Conservation (phyloP, 2,329 filamentous ascomycete genomes). For the Cordyceps farinosa region DNA sequence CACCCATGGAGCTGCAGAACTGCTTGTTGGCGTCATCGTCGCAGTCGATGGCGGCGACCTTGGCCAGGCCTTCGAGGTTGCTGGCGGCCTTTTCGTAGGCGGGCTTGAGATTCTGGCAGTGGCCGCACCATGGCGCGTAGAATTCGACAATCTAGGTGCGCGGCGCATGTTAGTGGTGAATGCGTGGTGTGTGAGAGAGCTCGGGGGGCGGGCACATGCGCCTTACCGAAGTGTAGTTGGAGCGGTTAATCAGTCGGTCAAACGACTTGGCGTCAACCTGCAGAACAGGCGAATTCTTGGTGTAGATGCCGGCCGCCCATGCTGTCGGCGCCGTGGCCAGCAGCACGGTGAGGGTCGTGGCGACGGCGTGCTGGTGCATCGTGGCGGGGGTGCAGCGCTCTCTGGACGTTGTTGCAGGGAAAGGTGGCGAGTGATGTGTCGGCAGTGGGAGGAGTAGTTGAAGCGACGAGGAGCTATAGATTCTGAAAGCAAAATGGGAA, state of each 20-base stretch:
- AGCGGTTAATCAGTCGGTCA: conserved; percentile 76
- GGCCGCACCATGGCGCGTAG: conserved; percentile 96
- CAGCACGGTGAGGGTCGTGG: conserved; percentile 45
- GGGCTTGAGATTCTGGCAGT: conserved; percentile 93
- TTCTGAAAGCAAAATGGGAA: neutral
- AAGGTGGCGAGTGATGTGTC: neutral
- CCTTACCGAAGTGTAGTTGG: conserved; percentile 85
- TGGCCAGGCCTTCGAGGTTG: conserved; percentile 84
- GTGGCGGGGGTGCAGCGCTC: neutral
- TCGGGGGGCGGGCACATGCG: neutral
- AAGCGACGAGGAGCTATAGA: neutral
- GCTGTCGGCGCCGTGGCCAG: conserved; percentile 63
- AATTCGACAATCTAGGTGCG: conserved; percentile 66
- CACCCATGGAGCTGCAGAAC: conserved; percentile 78
- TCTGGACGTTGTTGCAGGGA: neutral
- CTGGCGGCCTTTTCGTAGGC: conserved; percentile 92
- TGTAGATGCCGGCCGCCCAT: conserved; percentile 73
- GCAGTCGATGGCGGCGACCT: conserved; percentile 92
- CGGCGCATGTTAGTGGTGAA: conserved; percentile 4
- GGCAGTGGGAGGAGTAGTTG: neutral
- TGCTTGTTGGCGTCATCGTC: conserved; percentile 90
- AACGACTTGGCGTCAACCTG: conserved; percentile 78
- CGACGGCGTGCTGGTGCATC: conserved; percentile 17
- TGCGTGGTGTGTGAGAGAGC: neutral
- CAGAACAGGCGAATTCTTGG: conserved; percentile 81